Conservation (phyloP, 2,329 filamentous ascomycete species). For the Colletotrichum noveboracense region DNA sequence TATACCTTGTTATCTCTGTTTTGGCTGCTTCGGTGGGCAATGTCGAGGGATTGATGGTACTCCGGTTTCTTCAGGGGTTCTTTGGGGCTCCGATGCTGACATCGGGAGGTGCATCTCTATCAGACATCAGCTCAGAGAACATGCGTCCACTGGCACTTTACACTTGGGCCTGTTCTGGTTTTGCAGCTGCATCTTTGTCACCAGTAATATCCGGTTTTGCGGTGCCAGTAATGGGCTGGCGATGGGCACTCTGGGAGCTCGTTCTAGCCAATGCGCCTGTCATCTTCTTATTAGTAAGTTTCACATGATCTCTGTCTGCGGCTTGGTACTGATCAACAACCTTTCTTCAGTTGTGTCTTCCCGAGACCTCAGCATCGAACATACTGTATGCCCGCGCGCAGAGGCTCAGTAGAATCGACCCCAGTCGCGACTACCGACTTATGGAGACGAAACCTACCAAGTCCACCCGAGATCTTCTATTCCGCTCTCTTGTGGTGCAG, state of each 20-base stretch:
- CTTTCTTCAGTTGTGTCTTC: conserved; percentile 4
- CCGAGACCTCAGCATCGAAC: no score
- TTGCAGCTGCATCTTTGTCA: conserved; percentile 27
- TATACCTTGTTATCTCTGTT: conserved; percentile 62
- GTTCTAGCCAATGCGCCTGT: conserved; percentile 38
- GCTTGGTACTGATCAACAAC: conserved; percentile 39
- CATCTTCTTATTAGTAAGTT: neutral
- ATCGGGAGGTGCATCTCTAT: conserved; percentile 30
- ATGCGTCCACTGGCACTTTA: neutral
- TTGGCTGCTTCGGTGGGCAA: conserved; percentile 58
- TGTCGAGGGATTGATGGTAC: conserved; percentile 57
- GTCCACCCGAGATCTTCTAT: no score
- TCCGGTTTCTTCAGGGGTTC: conserved; percentile 58
- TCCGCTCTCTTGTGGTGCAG: no score
- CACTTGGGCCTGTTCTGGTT: no score
- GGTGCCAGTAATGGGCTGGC: conserved; percentile 48
- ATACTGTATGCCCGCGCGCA: no score
- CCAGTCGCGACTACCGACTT: no score
- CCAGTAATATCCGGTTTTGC: conserved; percentile 52
- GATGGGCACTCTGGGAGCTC: conserved; percentile 47
- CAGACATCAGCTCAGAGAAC: conserved; percentile 34
- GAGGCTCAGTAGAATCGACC: no score
- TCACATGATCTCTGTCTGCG: conserved; percentile 20
- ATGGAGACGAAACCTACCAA: no score
- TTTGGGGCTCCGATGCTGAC: conserved; percentile 35